These are phyloP conservation scores for Tricholoma saponaceum DNA, from an alignment of 768 basidiomycete genomes.

Conservation along the genomic window DNA sequence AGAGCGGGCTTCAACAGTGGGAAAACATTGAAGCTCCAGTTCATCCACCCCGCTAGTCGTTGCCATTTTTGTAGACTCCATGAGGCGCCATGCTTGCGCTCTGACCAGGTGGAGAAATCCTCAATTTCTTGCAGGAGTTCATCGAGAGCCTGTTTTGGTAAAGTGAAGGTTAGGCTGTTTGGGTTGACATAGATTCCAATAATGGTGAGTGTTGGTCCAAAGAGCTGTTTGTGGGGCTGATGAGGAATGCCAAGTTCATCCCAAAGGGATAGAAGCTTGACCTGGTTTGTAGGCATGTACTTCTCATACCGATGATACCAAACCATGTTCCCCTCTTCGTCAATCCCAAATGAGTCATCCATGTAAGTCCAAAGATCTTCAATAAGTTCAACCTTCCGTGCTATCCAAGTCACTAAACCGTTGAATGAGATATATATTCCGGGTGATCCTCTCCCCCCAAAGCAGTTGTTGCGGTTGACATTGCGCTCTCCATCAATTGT, in stretches of 20 bases:
- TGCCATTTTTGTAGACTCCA: slow-evolving; percentile 19
- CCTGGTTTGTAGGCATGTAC: slow-evolving; percentile 32
- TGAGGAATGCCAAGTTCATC: slow-evolving; percentile 16
- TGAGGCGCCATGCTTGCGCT: neutral
- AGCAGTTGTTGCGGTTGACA: slow-evolving; percentile 28
- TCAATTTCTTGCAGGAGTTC: slow-evolving; percentile 11
- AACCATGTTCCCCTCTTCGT: slow-evolving; percentile 13
- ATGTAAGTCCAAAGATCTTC: neutral
- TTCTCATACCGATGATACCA: slow-evolving; percentile 24
- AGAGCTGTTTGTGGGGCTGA: neutral
- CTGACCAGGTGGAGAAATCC: slow-evolving; percentile 1
- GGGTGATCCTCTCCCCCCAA: slow-evolving; percentile 24
- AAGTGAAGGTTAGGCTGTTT: slow-evolving; percentile 23
- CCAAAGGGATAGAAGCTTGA: slow-evolving; percentile 30
- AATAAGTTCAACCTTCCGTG: neutral
- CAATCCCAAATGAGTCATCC: slow-evolving; percentile 14
- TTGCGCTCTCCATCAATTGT: slow-evolving; percentile 14
- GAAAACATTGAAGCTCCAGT: neutral
- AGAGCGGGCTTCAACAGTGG: slow-evolving; percentile 18
- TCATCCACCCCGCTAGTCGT: neutral
- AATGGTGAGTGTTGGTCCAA: slow-evolving; percentile 19
- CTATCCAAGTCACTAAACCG: slow-evolving; percentile 16
- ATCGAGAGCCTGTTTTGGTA: slow-evolving; percentile 1
- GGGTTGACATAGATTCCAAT: slow-evolving; percentile 36
- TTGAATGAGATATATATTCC: slow-evolving; percentile 22